Evolutionary conservation across 345 rosid species (phyloP).

Genomic region (Durio zibethinus): DNA sequence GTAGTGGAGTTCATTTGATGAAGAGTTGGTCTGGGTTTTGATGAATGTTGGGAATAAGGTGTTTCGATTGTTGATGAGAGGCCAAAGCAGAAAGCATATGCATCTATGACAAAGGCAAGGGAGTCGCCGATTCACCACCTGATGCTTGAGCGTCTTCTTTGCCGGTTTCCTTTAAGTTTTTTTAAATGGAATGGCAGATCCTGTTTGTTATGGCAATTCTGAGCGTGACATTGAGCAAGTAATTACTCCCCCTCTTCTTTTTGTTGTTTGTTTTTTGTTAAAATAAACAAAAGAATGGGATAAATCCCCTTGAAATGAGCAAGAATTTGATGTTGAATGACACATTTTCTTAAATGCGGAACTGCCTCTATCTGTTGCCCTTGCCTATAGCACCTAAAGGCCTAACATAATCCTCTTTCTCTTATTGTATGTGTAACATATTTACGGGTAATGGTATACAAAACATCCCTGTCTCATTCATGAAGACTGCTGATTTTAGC

Average conservation of each 20-base stretch:
- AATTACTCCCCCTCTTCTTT: conserved; percentile 2
- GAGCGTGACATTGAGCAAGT: conserved; percentile 93
- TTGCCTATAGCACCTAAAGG: too few species aligned
- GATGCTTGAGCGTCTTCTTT: conserved; percentile 47
- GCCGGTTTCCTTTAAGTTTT: conserved; percentile 39
- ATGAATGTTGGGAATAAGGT: conserved; percentile 12
- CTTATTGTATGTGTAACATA: too few species aligned
- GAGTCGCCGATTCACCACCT: conserved; percentile 51
- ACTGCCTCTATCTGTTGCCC: background rate
- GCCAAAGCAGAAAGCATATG: conserved; percentile 48
- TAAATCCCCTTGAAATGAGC: background rate
- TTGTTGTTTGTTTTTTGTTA: background rate
- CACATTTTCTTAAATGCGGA: background rate
- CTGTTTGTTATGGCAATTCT: conserved; percentile 60
- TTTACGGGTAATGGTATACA: background rate
- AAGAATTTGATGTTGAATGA: background rate
- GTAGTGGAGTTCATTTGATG: background rate
- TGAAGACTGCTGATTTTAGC: background rate
- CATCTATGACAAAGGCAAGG: conserved; percentile 74
- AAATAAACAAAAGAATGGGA: background rate
- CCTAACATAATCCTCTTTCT: too few species aligned
- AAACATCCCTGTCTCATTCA: background rate
- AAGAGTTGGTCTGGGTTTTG: conserved; percentile 13
- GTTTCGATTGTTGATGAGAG: conserved; percentile 33
- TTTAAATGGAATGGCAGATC: conserved; percentile 99